These are phyloP conservation scores for Plantago coronopus DNA, from an alignment of 305 asterid genomes.

Conservation along the genomic window DNA sequence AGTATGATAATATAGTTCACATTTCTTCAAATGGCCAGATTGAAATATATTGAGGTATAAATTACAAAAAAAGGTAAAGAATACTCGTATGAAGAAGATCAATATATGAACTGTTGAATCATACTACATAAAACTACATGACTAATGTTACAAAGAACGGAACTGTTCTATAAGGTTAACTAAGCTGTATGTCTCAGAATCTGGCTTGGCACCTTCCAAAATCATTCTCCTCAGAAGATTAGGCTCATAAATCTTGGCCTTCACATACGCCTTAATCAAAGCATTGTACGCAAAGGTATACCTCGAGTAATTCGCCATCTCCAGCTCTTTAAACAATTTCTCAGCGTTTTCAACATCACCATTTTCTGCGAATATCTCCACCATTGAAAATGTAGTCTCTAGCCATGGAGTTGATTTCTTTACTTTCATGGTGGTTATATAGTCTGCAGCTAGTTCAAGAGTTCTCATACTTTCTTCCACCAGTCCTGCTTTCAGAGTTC, in stretches of 20 bases:
- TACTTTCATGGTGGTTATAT: constrained; percentile 35
- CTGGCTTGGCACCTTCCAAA: constrained; percentile 86
- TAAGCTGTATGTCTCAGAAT: constrained; percentile 82
- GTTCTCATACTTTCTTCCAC: constrained; percentile 46
- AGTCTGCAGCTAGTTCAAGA: constrained; percentile 37
- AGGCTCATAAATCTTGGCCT: constrained; percentile 73
- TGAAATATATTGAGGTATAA: too few species aligned
- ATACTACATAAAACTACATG: too few species aligned
- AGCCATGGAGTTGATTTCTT: constrained; percentile 78
- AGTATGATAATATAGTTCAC: too few species aligned
- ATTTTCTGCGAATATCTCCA: constrained; percentile 54
- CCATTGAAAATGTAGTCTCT: constrained; percentile 56
- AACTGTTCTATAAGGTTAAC: constrained; percentile 68
- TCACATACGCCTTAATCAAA: constrained; percentile 72
- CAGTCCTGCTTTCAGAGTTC: constrained; percentile 78
- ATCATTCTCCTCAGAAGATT: constrained; percentile 82
- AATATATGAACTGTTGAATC: too few species aligned
- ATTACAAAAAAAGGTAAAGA: too few species aligned
- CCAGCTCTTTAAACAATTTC: constrained; percentile 66
- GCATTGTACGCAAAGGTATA: constrained; percentile 77
- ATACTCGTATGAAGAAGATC: too few species aligned
- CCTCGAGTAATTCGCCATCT: constrained; percentile 58
- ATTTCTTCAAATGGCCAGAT: too few species aligned
- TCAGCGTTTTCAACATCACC: constrained; percentile 72
- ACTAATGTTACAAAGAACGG: constrained; percentile 25